Evolutionary conservation across 164 flowering plant genomes (phyloP).

Genomic region (Magnolia officinalis): DNA sequence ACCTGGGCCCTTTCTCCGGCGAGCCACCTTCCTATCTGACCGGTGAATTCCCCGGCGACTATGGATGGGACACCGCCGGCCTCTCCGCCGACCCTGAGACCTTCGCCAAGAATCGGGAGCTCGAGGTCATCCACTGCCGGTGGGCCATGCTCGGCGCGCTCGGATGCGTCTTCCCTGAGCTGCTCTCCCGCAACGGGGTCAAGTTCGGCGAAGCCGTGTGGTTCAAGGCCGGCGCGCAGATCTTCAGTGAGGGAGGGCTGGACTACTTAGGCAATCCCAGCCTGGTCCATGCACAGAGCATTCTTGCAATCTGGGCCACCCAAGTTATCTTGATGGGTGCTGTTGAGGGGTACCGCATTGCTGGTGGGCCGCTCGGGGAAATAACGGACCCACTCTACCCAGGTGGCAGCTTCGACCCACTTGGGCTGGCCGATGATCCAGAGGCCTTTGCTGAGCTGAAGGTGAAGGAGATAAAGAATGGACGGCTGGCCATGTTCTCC

Average conservation of each 20-base stretch:
- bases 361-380: slow-evolving; percentile 21
- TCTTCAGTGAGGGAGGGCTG: slow-evolving; percentile 20
- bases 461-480: slow-evolving; percentile 23
- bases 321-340: slow-evolving; percentile 21
- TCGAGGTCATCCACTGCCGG: slow-evolving; percentile 14
- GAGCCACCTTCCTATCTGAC: slow-evolving; percentile 21
- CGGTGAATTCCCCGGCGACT: slow-evolving; percentile 21
- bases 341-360: slow-evolving; percentile 17
- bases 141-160: slow-evolving; percentile 20
- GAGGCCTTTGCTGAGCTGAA: slow-evolving; percentile 18
- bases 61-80: slow-evolving; percentile 20
- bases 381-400: slow-evolving; percentile 20
- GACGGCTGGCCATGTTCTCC: slow-evolving; percentile 17
- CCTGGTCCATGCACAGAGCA: too few species aligned
- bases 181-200: slow-evolving; percentile 19
- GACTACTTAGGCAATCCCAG: background rate
- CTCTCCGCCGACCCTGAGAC: slow-evolving; percentile 21
- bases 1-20: slow-evolving; percentile 19
- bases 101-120: slow-evolving; percentile 21
- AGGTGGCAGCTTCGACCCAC: slow-evolving; percentile 17
- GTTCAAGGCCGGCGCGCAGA: slow-evolving; percentile 22
- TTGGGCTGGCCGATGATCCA: slow-evolving; percentile 16
- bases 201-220: slow-evolving; percentile 22
- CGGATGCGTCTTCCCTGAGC: slow-evolving; percentile 21
- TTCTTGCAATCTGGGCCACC: slow-evolving; percentile 7